These are phyloP conservation scores for Cladosporium oxysporum DNA, from an alignment of 2,329 filamentous ascomycete species.

Conservation along the genomic window DNA sequence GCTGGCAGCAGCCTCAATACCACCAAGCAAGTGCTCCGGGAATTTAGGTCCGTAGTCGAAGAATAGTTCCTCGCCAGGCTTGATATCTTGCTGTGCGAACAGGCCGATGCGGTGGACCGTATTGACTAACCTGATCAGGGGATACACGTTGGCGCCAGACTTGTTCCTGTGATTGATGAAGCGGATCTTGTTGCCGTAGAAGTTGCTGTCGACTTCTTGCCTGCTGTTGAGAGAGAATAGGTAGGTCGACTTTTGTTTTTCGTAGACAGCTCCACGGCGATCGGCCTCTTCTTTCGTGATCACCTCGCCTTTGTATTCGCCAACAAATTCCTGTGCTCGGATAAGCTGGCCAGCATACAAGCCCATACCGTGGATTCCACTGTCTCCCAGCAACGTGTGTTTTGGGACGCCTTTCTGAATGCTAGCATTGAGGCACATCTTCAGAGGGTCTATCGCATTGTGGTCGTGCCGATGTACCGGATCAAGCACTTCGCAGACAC, in stretches of 20 bases:
- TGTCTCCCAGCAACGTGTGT: constrained; percentile 68
- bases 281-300: constrained; percentile 70
- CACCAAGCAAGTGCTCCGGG: constrained; percentile 31
- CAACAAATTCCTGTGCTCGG: constrained; percentile 69
- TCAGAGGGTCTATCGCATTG: constrained; percentile 48
- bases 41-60: constrained; percentile 69
- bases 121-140: constrained; percentile 71
- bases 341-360: constrained; percentile 72
- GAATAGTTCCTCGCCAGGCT: constrained; percentile 73
- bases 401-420: constrained; percentile 70
- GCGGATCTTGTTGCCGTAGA: constrained; percentile 76
- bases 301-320: constrained; percentile 79
- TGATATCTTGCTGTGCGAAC: constrained; percentile 66
- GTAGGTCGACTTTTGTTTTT: constrained; percentile 64
- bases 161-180: constrained; percentile 77
- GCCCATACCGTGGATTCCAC: constrained; percentile 73
- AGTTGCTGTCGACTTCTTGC: constrained; percentile 68
- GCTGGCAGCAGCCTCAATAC: constrained; percentile 6
- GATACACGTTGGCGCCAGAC: constrained; percentile 60
- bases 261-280: constrained; percentile 66
- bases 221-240: constrained; percentile 56
- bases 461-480: constrained; percentile 63
- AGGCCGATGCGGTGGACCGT: constrained; percentile 75
- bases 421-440: constrained; percentile 70
- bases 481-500: constrained; percentile 67